A percentile compares a stretch with the other conserved stretches of the same genome.
Conservation (phyloP, 371 early-diverging fungal genomes). For the Rhizopus sp. region DNA sequence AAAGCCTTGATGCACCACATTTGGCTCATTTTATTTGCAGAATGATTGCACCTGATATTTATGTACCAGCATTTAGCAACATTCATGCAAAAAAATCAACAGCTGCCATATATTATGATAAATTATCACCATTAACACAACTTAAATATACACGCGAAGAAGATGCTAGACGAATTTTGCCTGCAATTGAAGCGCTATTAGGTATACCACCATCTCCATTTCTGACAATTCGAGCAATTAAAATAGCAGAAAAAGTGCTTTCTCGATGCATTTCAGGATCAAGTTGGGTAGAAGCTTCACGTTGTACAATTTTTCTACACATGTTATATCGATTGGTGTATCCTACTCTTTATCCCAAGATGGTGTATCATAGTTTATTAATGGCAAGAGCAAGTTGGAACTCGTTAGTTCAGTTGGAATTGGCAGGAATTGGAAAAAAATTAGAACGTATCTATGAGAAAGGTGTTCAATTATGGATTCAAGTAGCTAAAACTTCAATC, state of each 20-base stretch:
- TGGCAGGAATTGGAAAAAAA: slow-evolving; percentile 40
- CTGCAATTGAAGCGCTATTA: background rate
- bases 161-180: slow-evolving; percentile 2
- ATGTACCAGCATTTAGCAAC: slow-evolving; percentile 10
- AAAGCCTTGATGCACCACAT: slow-evolving; percentile 20
- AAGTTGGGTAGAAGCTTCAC: slow-evolving; percentile 55
- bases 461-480: slow-evolving; percentile 38
- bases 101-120: slow-evolving; percentile 3
- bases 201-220: slow-evolving; percentile 1
- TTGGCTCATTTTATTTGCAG: slow-evolving; percentile 32
- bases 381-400: slow-evolving; percentile 69
- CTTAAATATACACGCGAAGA: background rate
- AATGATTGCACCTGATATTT: slow-evolving; percentile 35
- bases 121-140: slow-evolving; percentile 6
- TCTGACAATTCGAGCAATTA: slow-evolving; percentile 6
- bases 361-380: slow-evolving; percentile 57
- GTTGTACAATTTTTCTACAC: slow-evolving; percentile 55
- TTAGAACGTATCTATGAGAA: slow-evolving; percentile 37
- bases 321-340: slow-evolving; percentile 67
- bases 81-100: slow-evolving; percentile 1
- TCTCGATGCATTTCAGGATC: background rate
- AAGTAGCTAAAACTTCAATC: slow-evolving; percentile 24
- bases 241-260: slow-evolving; percentile 6
- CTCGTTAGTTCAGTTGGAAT: slow-evolving; percentile 42
- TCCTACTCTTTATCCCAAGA: slow-evolving; percentile 65